Evolutionary conservation across 257 asterid species (phyloP).

Genomic region (Solanum rostratum): DNA sequence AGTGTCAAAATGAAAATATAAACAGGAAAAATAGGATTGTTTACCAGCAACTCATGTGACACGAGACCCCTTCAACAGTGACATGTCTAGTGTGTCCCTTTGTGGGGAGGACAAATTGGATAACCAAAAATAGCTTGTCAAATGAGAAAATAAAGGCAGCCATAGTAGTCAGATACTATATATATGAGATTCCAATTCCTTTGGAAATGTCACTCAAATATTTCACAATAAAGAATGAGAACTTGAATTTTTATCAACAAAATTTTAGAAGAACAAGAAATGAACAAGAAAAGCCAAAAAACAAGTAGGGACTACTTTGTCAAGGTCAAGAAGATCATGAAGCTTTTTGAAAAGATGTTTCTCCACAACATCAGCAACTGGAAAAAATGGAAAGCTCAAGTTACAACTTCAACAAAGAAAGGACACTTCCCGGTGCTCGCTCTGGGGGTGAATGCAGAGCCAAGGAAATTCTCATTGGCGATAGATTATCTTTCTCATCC

Average conservation of each 20-base stretch:
- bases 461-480: conserved; percentile 25
- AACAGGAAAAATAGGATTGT: not conserved
- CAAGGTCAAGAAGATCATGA: not conserved
- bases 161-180: not conserved
- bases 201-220: not conserved
- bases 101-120: conserved; percentile 17
- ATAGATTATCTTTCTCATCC: conserved; percentile 26
- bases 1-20: not conserved
- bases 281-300: conserved; percentile 8
- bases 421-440: conserved; percentile 28
- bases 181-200: not conserved
- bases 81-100: conserved; percentile 9
- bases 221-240: not conserved
- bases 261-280: conserved; percentile 7
- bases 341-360: not conserved
- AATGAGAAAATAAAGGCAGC: conserved; percentile 1
- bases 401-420: not conserved
- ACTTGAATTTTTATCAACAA: not conserved
- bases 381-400: not conserved
- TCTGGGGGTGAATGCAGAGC: conserved; percentile 13
- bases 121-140: not conserved
- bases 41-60: not conserved
- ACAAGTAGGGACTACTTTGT: not conserved
- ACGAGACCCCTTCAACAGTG: conserved; percentile 2
- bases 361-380: conserved; percentile 14